Conservation (phyloP, 2,329 filamentous ascomycete species). For the Dothidotthia symphoricarpi region DNA sequence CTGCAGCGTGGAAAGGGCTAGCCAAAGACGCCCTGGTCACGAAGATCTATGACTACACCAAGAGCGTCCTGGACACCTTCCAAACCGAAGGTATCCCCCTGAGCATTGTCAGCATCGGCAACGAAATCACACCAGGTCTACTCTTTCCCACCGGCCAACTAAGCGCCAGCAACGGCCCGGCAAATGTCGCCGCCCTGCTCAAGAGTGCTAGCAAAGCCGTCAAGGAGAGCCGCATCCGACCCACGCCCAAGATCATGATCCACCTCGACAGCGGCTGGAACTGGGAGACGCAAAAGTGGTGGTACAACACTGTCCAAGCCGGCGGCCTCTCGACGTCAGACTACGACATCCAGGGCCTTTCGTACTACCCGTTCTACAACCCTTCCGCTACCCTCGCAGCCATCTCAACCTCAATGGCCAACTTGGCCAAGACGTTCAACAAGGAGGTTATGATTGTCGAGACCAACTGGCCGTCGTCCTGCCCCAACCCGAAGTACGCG, state of each 20-base stretch:
- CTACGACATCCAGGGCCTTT: conserved; percentile 71
- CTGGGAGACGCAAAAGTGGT: conserved; percentile 64
- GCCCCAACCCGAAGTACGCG: conserved; percentile 55
- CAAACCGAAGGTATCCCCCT: conserved; percentile 55
- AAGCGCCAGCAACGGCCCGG: conserved; percentile 45
- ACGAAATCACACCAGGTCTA: conserved; percentile 68
- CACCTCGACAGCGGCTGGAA: conserved; percentile 76
- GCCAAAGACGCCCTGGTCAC: conserved; percentile 59
- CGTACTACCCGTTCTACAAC: conserved; percentile 72
- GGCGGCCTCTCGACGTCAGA: conserved; percentile 55
- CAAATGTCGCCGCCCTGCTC: conserved; percentile 63
- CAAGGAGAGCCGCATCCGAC: conserved; percentile 58
- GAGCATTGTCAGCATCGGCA: conserved; percentile 67
- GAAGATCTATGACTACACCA: conserved; percentile 68
- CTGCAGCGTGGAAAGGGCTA: conserved; percentile 61
- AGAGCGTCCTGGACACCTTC: conserved; percentile 61
- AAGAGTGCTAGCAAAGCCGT: conserved; percentile 64
- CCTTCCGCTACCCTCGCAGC: conserved; percentile 57
- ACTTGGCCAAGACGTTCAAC: conserved; percentile 60
- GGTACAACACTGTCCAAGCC: conserved; percentile 56
- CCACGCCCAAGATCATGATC: conserved; percentile 68
- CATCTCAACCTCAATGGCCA: conserved; percentile 56
- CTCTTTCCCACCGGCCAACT: conserved; percentile 64
- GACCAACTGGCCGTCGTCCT: conserved; percentile 67
- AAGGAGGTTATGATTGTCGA: conserved; percentile 70